Evolutionary conservation across 345 rosid species (phyloP), one percentile per base, ranked within the genome.

Genomic region (Litchi chinensis): DNA sequence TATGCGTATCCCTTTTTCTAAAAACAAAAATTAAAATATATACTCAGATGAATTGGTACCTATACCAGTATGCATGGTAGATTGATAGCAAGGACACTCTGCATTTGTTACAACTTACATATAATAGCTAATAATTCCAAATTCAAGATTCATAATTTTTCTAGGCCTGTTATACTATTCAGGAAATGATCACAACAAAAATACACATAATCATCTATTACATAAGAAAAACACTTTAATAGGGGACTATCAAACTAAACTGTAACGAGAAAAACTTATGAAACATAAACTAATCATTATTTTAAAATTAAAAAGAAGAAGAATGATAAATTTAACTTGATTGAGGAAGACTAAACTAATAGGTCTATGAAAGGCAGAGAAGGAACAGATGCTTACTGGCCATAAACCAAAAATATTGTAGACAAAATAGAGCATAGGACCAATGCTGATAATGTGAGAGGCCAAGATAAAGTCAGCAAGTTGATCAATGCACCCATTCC

Each of bases 401-500:
- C 91, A 81, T 86, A 90, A 69, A 86, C 79, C 57, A 79, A 68
- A 85, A 86, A 79, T 26, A 83, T 21, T 28, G 82, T 67, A 50
- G 88, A 84, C 44, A 88, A 83, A 65, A 82, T 46, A 52, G 26
- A 85, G 82, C 91, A 86, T 77, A 80, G 57, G 22, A 86, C 26
- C 79, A 88, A 48, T 39, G 93, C 78, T 59, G 93, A 86, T 64
- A 86, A 63, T 13, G 93, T 76, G n/a, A 90, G 88, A 11, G 91
- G 83, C 90, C 93, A 85, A 48, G 93, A 86, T 70, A 90, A 81
- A 74, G 69, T 82, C 77, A 90, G 80, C 82, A 88, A 86, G 79
- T 86, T 84, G 73, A 88, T 76, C 73, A 88, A 81, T 64, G 93
- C 90, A 82, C 91, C 91, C 6, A 81, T 81, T 62, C 91, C 93